Base-by-base conservation (phyloP, 495 filamentous ascomycete genomes). In the Letharia columbiana region DNA sequence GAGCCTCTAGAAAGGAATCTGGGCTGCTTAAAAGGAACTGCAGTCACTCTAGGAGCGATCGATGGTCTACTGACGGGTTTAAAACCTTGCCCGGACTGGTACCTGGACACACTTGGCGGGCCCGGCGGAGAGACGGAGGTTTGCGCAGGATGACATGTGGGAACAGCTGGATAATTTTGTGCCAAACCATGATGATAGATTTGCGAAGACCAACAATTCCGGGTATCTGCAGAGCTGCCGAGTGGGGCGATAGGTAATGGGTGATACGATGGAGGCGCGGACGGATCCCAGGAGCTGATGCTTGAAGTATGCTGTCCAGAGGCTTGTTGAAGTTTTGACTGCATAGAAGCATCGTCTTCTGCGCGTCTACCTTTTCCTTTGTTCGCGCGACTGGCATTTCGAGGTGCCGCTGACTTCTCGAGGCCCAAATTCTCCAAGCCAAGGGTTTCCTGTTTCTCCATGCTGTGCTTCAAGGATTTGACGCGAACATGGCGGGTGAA, bases 401-500 rank as follows among this genome's bases (percentile, higher is more conserved):
- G 45, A 35, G 41, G 40, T 59, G 60, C 52, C 44, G 37, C 50
- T 44, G 40, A 17, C 28, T 54, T 47, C 20, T 64, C 58, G 12
- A 68, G 62, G 17, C 15, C 39, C 47, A 68, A 57, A 33, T 40
- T 37, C 33, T 61, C 67, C 35, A 68, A 42, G 39, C 28, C 59
- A n/a, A 68, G 63, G 41, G 66, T 65, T 40, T 60, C 62, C n/a
- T 68, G 58, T 20, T 18, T 44, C 8, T 66, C 62, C 66, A 68
- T 68, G 60, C 41, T 45, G 20, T 31, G 31, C 23, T 59, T 65
- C 50, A 57, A 2, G 23, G 1, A 5, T 9, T 50, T 45, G 56
- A 59, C 50, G 20, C 56, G 31, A 60, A 33, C 33, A 60, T 65
- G 17, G 6, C 33, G 63, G 3, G 12, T 3, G 17, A 18, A 28